Evolutionary conservation across 2,329 filamentous ascomycete genomes (phyloP).

Genomic region (Exophiala lecanii-corni): DNA sequence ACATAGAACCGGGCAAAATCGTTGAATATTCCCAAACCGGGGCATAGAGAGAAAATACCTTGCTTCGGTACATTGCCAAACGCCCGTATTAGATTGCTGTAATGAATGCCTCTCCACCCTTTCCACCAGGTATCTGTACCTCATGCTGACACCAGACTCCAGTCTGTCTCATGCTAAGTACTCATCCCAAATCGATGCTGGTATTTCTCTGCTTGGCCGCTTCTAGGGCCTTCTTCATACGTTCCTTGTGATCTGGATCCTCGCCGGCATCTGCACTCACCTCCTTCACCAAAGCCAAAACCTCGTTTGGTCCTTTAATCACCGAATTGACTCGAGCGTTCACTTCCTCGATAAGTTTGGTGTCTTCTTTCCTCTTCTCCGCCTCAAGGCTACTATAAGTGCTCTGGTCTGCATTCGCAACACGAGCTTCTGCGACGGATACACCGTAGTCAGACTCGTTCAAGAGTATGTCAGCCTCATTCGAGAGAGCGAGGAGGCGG

Average conservation of each 20-base stretch:
- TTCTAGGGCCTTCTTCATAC: conserved; percentile 48
- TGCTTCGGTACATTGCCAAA: no score
- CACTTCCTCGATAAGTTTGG: conserved; percentile 41
- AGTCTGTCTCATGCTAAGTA: no score
- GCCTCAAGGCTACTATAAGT: conserved; percentile 40
- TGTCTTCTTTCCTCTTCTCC: conserved; percentile 47
- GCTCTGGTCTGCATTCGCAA: conserved; percentile 39
- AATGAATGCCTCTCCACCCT: no score
- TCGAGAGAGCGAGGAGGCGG: conserved; percentile 44
- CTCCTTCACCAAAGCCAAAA: conserved; percentile 35
- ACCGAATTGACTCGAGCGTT: conserved; percentile 40
- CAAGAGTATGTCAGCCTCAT: conserved; percentile 45
- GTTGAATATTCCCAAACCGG: no score
- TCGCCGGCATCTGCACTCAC: conserved; percentile 35
- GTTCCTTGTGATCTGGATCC: conserved; percentile 42
- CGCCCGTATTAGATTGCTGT: no score
- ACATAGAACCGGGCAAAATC: no score
- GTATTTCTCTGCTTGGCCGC: conserved; percentile 51
- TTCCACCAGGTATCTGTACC: no score
- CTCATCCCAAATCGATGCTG: neutral
- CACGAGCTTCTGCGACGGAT: conserved; percentile 49
- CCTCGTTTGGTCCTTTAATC: conserved; percentile 35
- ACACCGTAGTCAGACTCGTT: conserved; percentile 51
- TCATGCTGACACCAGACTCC: no score
- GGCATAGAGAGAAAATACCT: no score